Percentiles rank a stretch among this genome's conserved stretches.
Conservation (phyloP, 176 grass and related monocot species). For the Triticum urartu region DNA sequence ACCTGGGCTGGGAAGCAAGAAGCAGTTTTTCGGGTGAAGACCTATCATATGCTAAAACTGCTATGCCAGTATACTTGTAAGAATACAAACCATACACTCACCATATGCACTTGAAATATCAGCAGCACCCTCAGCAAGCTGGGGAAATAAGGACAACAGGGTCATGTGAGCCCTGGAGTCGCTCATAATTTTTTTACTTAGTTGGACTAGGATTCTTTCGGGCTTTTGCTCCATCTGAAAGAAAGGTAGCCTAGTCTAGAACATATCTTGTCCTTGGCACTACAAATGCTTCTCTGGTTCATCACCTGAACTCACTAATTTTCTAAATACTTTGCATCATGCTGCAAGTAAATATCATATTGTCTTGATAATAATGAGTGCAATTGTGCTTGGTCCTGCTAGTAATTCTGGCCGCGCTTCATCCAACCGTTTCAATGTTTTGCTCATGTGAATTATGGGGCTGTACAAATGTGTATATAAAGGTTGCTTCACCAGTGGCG, state of each 20-base stretch:
- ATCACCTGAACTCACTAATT: background rate
- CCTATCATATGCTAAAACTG: background rate
- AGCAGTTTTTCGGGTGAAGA: background rate
- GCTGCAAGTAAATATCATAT: no score
- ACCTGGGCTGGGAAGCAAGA: background rate
- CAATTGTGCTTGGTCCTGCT: no score
- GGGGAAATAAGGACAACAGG: no score
- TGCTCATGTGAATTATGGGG: no score
- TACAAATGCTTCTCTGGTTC: background rate
- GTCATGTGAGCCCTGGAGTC: no score
- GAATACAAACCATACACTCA: background rate
- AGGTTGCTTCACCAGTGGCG: no score
- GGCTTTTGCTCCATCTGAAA: background rate
- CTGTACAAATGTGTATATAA: no score
- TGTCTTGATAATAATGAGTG: no score
- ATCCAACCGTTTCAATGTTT: no score
- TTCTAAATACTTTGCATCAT: background rate
- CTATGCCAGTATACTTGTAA: background rate
- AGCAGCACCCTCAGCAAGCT: no score
- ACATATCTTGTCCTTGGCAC: background rate
- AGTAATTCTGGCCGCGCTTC: no score
- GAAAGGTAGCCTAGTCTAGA: background rate
- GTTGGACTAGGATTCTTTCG: background rate
- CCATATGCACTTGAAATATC: background rate
- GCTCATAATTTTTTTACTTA: background rate